Evolutionary conservation across 352 stramenopile species (phyloP).

Genomic region (Phytophthora rubi): DNA sequence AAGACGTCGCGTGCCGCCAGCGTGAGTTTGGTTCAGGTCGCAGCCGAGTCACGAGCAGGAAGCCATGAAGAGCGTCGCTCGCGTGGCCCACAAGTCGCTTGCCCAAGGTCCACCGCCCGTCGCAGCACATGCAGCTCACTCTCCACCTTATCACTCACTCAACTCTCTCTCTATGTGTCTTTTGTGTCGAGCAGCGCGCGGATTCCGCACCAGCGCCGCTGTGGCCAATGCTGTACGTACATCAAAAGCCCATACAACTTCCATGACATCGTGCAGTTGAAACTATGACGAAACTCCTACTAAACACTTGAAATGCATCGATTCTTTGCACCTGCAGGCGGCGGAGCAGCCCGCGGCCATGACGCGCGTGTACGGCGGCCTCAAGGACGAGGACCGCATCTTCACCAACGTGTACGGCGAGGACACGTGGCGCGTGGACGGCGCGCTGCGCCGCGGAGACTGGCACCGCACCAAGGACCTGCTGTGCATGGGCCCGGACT

Average conservation of each 20-base stretch:
- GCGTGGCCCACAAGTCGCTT: slow-evolving; percentile 41
- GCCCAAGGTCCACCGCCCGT: slow-evolving; percentile 25
- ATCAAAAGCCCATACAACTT: not conserved
- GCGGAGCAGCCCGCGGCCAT: slow-evolving; percentile 61
- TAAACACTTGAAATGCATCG: not conserved
- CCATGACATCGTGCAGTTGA: not conserved
- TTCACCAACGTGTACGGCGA: slow-evolving; percentile 99
- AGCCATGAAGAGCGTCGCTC: slow-evolving; percentile 47
- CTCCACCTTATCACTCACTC: not conserved
- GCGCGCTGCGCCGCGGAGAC: slow-evolving; percentile 94
- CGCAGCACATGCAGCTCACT: not conserved
- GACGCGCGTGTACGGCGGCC: slow-evolving; percentile 92
- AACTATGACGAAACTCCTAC: slow-evolving; percentile 3
- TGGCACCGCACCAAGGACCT: slow-evolving; percentile 98
- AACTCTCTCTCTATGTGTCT: not conserved
- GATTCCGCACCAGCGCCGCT: slow-evolving; percentile 47
- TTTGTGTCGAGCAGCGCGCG: slow-evolving; percentile 22
- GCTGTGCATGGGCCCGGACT: slow-evolving; percentile 98
- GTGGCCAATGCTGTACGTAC: slow-evolving; percentile 46
- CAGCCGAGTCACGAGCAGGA: slow-evolving; percentile 4
- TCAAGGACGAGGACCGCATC: slow-evolving; percentile 99
- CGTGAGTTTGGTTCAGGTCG: slow-evolving; percentile 31
- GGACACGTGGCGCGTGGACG: slow-evolving; percentile 89
- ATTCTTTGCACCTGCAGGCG: slow-evolving; percentile 22
- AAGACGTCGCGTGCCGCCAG: slow-evolving; percentile 22